A percentile compares a stretch with the other conserved stretches of the same genome.
These are phyloP conservation scores for Trypanosoma conorhini DNA, from an alignment of 208 protist species.

Conservation along the genomic window DNA sequence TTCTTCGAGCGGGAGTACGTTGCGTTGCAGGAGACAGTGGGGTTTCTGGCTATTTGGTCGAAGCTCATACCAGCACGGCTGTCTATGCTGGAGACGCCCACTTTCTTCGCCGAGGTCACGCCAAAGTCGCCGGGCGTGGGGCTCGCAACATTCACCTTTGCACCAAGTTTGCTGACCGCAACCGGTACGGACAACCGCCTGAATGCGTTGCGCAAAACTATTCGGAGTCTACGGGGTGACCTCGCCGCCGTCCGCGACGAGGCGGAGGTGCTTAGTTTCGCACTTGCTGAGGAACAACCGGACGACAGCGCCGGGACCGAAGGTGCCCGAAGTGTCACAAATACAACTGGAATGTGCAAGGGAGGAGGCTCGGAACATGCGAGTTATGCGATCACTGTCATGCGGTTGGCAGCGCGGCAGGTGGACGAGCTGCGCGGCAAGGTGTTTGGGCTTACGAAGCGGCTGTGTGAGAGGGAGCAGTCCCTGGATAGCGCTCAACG, in stretches of 20 bases:
- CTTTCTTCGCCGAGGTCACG: neutral
- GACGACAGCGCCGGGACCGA: no score
- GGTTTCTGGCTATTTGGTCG: neutral
- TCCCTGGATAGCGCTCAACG: neutral
- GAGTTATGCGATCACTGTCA: slow-evolving; percentile 1
- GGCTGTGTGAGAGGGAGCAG: neutral
- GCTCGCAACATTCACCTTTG: neutral
- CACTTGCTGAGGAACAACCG: slow-evolving; percentile 13
- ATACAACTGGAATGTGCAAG: neutral
- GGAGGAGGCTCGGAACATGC: neutral
- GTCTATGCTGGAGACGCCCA: neutral
- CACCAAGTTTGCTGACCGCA: no score
- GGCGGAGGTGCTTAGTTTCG: slow-evolving; percentile 19
- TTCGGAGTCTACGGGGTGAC: neutral
- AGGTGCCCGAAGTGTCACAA: neutral
- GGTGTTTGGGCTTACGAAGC: neutral
- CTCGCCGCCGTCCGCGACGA: neutral
- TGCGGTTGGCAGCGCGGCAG: slow-evolving; percentile 9
- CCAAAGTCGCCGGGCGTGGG: neutral
- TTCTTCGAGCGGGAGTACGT: slow-evolving; percentile 16
- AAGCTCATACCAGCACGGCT: neutral
- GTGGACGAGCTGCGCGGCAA: slow-evolving; percentile 12
- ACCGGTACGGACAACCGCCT: neutral
- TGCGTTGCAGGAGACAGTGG: slow-evolving; percentile 13
- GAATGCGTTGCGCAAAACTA: neutral